Evolutionary conservation across 441 rosid genomes (phyloP).

Genomic region (Erodium texanum): DNA sequence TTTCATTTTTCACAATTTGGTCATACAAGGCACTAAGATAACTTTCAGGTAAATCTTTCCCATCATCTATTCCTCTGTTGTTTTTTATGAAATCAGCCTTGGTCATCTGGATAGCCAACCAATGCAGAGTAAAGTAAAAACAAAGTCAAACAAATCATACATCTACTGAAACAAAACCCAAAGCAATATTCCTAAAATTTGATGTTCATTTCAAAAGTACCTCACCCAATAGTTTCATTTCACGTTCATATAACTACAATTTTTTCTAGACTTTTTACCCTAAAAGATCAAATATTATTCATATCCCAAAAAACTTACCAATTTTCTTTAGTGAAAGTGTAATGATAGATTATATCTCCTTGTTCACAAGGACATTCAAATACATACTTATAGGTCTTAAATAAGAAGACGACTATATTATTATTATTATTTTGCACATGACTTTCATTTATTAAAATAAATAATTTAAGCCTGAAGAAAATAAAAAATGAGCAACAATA

Average conservation of each 20-base stretch:
- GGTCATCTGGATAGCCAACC: constrained; percentile 56
- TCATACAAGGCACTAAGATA: constrained; percentile 75
- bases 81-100: constrained; percentile 81
- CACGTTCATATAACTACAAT: too few species aligned
- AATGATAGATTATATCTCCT: background rate
- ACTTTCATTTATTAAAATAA: too few species aligned
- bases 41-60: constrained; percentile 93
- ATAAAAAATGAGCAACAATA: background rate
- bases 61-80: constrained; percentile 92
- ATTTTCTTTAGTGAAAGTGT: too few species aligned
- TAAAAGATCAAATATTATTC: background rate
- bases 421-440: background rate
- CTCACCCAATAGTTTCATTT: background rate
- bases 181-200: background rate
- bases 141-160: background rate
- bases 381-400: background rate
- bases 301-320: background rate
- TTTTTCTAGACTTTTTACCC: background rate
- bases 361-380: background rate
- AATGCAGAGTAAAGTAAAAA: constrained; percentile 21
- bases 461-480: background rate
- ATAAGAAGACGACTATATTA: too few species aligned
- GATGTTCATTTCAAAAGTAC: background rate
- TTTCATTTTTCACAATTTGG: constrained; percentile 82
- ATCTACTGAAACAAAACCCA: background rate